phyloP scores from a whole-genome alignment of 2,329 filamentous ascomycete species.

The Ophiostoma fasciatum region DNA sequence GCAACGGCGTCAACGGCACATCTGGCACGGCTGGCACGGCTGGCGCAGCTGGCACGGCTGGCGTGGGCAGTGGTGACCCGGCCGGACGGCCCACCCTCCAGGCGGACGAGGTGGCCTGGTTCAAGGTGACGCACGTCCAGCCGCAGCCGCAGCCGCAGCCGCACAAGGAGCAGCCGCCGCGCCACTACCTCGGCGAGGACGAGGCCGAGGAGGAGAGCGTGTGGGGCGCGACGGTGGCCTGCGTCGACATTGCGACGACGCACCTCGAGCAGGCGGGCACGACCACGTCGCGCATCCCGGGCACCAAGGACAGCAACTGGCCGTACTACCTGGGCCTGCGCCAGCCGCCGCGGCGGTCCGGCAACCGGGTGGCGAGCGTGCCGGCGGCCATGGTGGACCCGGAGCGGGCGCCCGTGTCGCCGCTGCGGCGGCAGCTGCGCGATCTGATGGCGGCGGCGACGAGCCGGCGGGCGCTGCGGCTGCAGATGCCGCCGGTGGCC shows the following conservation, averaged over 20 bases:
- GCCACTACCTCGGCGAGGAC: slow-evolving; percentile 31
- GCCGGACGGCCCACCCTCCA: slow-evolving; percentile 12
- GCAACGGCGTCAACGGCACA: slow-evolving; percentile 1
- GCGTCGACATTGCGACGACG: slow-evolving; percentile 73
- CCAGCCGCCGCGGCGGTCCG: slow-evolving; percentile 39
- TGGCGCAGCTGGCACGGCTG: too few relatives aligned
- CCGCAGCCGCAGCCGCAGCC: slow-evolving; percentile 25
- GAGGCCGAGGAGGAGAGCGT: slow-evolving; percentile 49
- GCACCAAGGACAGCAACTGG: slow-evolving; percentile 65
- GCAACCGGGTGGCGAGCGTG: slow-evolving; percentile 23
- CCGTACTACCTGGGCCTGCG: slow-evolving; percentile 77
- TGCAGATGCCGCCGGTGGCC: slow-evolving; percentile 76
- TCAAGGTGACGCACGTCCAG: slow-evolving; percentile 67
- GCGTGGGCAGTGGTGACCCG: too few relatives aligned
- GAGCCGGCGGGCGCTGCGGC: slow-evolving; percentile 69
- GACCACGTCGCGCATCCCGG: slow-evolving; percentile 66
- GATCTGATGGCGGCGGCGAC: slow-evolving; percentile 82
- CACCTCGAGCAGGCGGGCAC: slow-evolving; percentile 87
- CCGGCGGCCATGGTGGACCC: slow-evolving; percentile 29
- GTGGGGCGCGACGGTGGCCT: slow-evolving; percentile 68
- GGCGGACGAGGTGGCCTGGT: slow-evolving; percentile 68
- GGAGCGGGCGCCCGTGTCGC: slow-evolving; percentile 32
- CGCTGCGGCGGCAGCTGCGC: slow-evolving; percentile 53
- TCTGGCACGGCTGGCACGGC: slow-evolving; percentile 13
- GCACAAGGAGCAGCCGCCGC: slow-evolving; percentile 5